A percentile compares a stretch with the other conserved stretches of the same genome.
These are phyloP conservation scores for Bassia scoparia DNA, from an alignment of 148 eudicot genomes.

Conservation along the genomic window DNA sequence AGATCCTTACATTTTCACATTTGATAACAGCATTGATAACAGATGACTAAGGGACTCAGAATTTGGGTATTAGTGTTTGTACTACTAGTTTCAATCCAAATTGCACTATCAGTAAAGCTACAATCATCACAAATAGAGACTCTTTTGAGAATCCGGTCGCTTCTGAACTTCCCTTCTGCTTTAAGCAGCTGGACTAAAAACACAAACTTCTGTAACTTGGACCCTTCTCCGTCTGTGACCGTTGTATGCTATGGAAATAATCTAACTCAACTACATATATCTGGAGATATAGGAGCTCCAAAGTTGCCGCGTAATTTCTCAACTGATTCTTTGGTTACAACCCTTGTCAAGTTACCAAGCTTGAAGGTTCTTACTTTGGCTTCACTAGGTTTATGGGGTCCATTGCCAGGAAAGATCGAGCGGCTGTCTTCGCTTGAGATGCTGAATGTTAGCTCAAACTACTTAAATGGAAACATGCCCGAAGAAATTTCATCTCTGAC, in stretches of 20 bases:
- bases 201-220: slow-evolving; percentile 60
- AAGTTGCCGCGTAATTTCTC: slow-evolving; percentile 63
- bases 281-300: slow-evolving; percentile 39
- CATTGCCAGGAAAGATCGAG: slow-evolving; percentile 45
- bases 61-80: slow-evolving; percentile 25
- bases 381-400: slow-evolving; percentile 77
- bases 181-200: slow-evolving; percentile 53
- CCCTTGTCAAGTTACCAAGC: slow-evolving; percentile 56
- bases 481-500: slow-evolving; percentile 41
- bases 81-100: slow-evolving; percentile 26
- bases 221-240: slow-evolving; percentile 52
- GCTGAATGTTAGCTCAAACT: slow-evolving; percentile 78
- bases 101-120: slow-evolving; percentile 38
- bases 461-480: slow-evolving; percentile 54
- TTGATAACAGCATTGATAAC: slow-evolving; percentile 1
- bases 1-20: slow-evolving; percentile 2
- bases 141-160: slow-evolving; percentile 53
- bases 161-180: slow-evolving; percentile 51
- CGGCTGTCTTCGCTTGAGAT: slow-evolving; percentile 65
- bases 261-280: slow-evolving; percentile 70
- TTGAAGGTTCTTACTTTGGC: slow-evolving; percentile 82
- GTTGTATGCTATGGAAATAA: slow-evolving; percentile 70
- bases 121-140: slow-evolving; percentile 56
- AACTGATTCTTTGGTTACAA: slow-evolving; percentile 46
- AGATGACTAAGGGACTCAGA: slow-evolving; percentile 30